Evolutionary conservation across 1,284 basidiomycete genomes (phyloP), one percentile per base, ranked within the genome.

Genomic region (Takashimella koratensis): DNA sequence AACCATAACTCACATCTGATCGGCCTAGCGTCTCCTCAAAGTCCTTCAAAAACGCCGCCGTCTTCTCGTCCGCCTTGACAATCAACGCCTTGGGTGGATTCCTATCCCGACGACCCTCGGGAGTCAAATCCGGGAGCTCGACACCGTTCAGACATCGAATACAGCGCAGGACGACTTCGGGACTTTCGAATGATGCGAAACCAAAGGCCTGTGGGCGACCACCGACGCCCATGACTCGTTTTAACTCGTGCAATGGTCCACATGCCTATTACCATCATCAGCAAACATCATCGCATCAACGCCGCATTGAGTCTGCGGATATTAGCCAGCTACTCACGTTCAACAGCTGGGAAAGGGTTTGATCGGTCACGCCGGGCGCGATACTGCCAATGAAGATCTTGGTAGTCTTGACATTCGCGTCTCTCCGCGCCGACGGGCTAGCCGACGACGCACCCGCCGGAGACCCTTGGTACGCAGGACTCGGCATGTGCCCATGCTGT

Each of bases 191-290:
- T 68, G 91, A 87, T 39, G 91, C 92, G 72, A 97, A 98, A 3
- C 91, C 94, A 67, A 97, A 97, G 2, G 90, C 90, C 77, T 94
- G 91, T 3, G 90, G 90, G 73, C 93, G 92, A 60, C 90, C 90
- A 11, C 86, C 86, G 5, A 90, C 88, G 0, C 88, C 91, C 43
- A 88, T 88, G 12, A 94, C 84, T 8, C 92, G 85, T 66, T 95
- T 97, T 76, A 96, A 88, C 3, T 87, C 88, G 55, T 85, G 84
- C 49, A 96, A 79, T 2, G 85, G 82, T 21, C 94, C 94, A 70
- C 93, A 97, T 22, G 92, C 85, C 90, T 92, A 55, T 19, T 10
- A 41, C 53, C 40, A 57, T 49, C 42, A 23, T 30, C n/a, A 36
- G 20, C 27, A 11, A 22, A 42, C 25, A 22, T 13, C 25, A 19